Evolutionary conservation across 768 basidiomycete species (phyloP), one percentile per base, ranked within the genome.

Genomic region (Gymnopilus dilepis): DNA sequence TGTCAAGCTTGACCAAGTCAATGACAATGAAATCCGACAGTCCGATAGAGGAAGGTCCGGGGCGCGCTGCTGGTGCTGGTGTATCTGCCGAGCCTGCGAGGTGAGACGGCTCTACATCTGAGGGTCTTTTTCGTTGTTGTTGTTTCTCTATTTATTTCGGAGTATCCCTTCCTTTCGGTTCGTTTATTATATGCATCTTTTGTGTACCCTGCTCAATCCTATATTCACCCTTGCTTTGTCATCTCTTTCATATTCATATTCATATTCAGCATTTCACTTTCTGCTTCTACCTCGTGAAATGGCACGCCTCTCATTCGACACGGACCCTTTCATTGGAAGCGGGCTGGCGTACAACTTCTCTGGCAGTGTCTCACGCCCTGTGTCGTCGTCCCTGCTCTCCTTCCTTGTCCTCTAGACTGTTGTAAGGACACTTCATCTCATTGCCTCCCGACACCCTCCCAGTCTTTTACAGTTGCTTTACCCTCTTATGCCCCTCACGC

Each of bases 1-100:
- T 80, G 42, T 66, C 81, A 58, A 67, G 67, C 62, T 66, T 72
- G 53, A 63, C 65, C 45, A 65, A 69, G 45, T 58, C 68, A n/a
- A n/a, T n/a, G 38, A 56, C 63, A 53, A 65, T 65, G 63, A 70
- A 70, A 30, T 33, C 59, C 65, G 62, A 54, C 56, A 55, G 51
- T 43, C 6, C 43, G 3, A 33, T 58, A 38, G 61, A 56, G 53
- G 59, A 37, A 6, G 66, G 66, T 50, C 59, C 59, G 33, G 31
- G n/a, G n/a, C n/a, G n/a, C n/a, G n/a, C n/a, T n/a, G n/a, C n/a
- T n/a, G n/a, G n/a, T n/a, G n/a, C 65, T 21, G 47, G 57, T 54
- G 56, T 59, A 59, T 56, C 60, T 57, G 55, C 58, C 60, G 64
- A 67, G 63, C 54, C 40, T n/a, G 58, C 56, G 62, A 68, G 67